Evolutionary conservation across 768 basidiomycete genomes (phyloP), one percentile per base, ranked within the genome.

Genomic region (Phanerochaete carnosa): DNA sequence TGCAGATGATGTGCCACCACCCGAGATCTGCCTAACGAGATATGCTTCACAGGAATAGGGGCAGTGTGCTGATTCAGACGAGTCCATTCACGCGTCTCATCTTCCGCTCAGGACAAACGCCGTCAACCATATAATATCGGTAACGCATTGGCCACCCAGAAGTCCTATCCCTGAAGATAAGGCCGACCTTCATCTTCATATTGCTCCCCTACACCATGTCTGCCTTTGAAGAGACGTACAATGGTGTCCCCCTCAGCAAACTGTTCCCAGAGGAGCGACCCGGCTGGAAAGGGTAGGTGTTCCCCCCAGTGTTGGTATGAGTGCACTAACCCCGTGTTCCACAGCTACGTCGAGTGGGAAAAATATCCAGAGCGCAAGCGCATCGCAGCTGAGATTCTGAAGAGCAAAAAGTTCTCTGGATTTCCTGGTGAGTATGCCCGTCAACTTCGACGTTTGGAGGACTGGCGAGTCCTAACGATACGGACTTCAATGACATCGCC

Each of bases 301-400:
- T 25, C 32, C 2, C 45, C 55, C 22, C n/a, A 35, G 11, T 30
- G 19, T 45, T 54, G 26, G 11, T 12, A 9, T 55, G 23, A 26
- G 22, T 19, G 43, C 11, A 19, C 23, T 55, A 39, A 45, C 26
- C 30, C 35, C 37, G 52, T 26, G 15, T 8, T 30, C 28, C 28
- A 49, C 60, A 80, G 80, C 32, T 81, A 77, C 58, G 73, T 80
- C 52, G 79, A 82, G 64, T 83, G 81, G 81, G 78, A 81, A 66
- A 73, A 79, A 32, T 71, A 75, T 53, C 78, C 79, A 1, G 75
- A 80, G 59, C 74, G 79, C 66, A 80, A 80, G 64, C 70, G 63
- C 43, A 61, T 75, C 33, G 81, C 80, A 0, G 53, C 65, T 23
- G 69, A 74, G 60, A 75, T 83, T 55, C 66, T 83, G 25, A 71